These are phyloP conservation scores for Solanum piurae DNA, from an alignment of 257 asterid genomes.

Conservation along the genomic window DNA sequence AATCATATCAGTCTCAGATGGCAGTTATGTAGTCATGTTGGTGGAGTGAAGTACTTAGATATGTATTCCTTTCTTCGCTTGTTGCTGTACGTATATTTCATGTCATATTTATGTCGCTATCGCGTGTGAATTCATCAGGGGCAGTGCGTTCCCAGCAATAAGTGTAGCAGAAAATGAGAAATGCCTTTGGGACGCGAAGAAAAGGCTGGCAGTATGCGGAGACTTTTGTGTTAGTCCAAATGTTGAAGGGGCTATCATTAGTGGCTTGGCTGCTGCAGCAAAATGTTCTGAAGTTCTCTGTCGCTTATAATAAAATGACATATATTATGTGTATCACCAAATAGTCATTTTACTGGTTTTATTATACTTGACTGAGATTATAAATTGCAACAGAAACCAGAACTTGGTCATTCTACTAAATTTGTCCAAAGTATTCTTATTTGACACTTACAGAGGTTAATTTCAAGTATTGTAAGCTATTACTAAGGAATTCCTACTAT, in stretches of 20 bases:
- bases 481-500: neutral
- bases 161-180: constrained; percentile 54
- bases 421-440: neutral
- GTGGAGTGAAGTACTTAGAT: neutral
- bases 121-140: constrained; percentile 37
- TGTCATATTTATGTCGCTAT: neutral
- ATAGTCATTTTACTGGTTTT: neutral
- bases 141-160: constrained; percentile 72
- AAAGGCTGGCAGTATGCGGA: constrained; percentile 70
- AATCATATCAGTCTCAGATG: neutral
- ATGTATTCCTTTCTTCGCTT: neutral
- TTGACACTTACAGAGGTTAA: neutral
- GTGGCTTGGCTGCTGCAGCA: constrained; percentile 80
- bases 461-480: neutral
- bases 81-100: neutral
- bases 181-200: constrained; percentile 62
- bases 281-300: constrained; percentile 33
- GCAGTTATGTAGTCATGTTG: neutral
- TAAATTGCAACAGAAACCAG: neutral
- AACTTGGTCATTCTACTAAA: neutral
- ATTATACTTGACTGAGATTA: neutral
- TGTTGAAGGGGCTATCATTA: constrained; percentile 78
- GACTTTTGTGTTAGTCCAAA: constrained; percentile 73
- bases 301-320: constrained; percentile 13
- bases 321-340: neutral